phyloP scores from a whole-genome alignment of 129 eudicot species.

The Logfia minima region DNA sequence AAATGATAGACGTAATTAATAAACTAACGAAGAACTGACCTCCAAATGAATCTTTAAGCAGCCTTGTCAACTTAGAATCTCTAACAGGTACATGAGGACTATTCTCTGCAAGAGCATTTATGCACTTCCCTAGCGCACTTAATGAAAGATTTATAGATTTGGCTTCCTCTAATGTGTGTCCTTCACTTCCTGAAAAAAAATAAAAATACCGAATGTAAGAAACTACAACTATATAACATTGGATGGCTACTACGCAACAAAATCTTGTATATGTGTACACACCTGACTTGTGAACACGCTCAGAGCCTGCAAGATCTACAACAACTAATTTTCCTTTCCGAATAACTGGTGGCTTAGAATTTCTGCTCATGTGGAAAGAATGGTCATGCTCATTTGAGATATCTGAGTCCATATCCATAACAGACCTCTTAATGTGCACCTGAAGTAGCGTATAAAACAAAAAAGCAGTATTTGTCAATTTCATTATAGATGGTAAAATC shows the following conservation, averaged over 20 bases:
- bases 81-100: constrained; percentile 99
- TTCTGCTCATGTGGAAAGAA: constrained; percentile 51
- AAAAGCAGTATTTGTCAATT: constrained; percentile 15
- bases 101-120: constrained; percentile 98
- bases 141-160: constrained; percentile 94
- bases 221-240: constrained; percentile 7
- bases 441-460: constrained; percentile 24
- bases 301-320: constrained; percentile 99
- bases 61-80: constrained; percentile 95
- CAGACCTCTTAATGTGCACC: constrained; percentile 94
- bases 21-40: constrained; percentile 44
- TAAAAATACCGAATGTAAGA: constrained; percentile 16
- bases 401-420: constrained; percentile 58
- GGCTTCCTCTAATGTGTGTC: constrained; percentile 97
- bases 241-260: background rate
- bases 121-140: constrained; percentile 98
- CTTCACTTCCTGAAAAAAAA: constrained; percentile 82
- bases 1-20: background rate
- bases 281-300: constrained; percentile 99
- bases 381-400: constrained; percentile 55
- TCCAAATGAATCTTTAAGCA: constrained; percentile 99
- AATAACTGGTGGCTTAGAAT: constrained; percentile 68
- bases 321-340: constrained; percentile 93
- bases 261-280: constrained; percentile 13
- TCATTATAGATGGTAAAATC: background rate